Base-by-base conservation (phyloP, 1,284 basidiomycete species). In the Papiliotrema laurentii region DNA sequence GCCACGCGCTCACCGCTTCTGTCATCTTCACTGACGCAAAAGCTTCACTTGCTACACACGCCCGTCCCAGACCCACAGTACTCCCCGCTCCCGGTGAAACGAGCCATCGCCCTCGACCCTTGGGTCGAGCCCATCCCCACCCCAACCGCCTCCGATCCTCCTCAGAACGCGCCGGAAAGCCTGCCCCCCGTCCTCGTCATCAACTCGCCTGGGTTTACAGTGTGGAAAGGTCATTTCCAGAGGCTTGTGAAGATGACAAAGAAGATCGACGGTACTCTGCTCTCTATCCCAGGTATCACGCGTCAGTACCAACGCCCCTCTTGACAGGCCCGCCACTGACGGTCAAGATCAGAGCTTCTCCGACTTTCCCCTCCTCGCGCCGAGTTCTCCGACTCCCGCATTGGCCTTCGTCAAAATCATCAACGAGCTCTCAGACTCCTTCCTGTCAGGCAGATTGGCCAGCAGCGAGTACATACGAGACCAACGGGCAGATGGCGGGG, bases 81-180 rank as follows among this genome's bases (percentile, higher is more conserved):
- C 51, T 19, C 54, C 45, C 11, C 66, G 4, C 69, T 67, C 4
- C 81, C 82, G 0, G 66, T 83, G 35, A 73, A 75, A 7, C 78
- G 80, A 46, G 79, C 77, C 3, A 63, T 88, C 14, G 74, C 82
- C 19, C 76, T 87, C 9, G 87, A 89, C 66, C 87, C 86, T 31
- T 89, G 87, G 87, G 68, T 87, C 16, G 85, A 88, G 49, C 85
- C 87, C 16, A 62, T 87, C 18, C 78, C 82, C 1, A 68, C 76
- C 18, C 82, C 83, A 22, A 80, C 80, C 1, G 81, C 81, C 5
- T 49, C 57, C 52, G 31, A 47, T 36, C 25, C 40, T 25, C 35
- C 50, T 11, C 38, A 34, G 10, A 40, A 45, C 9, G 24, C 50
- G 1, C 41, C 47, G n/a, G 33, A 34, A 13, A 49, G 45, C 11